A percentile compares a stretch with the other conserved stretches of the same genome.
phyloP scores from a whole-genome alignment of 1,284 basidiomycete genomes.

The Puccinia sorghi region DNA sequence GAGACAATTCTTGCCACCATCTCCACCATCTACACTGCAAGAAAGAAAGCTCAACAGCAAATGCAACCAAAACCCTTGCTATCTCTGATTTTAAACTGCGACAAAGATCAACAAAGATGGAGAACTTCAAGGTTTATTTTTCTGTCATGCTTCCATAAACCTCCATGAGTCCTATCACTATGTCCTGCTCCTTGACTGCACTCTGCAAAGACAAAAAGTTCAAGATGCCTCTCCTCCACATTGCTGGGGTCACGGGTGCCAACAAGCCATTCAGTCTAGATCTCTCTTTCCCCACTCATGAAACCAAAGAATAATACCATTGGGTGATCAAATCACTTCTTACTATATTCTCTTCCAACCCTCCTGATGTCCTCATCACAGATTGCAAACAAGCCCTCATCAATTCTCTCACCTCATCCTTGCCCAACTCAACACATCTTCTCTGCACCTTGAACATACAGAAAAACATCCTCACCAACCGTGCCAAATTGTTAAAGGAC shows the following conservation, averaged over 20 bases:
- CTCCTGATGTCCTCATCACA: neutral
- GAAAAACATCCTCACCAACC: neutral
- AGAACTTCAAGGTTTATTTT: neutral
- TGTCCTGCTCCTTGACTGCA: neutral
- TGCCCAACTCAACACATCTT: neutral
- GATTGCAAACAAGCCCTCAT: neutral
- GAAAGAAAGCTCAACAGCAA: slow-evolving; percentile 16
- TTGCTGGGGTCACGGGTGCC: neutral
- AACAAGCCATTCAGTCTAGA: neutral
- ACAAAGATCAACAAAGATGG: slow-evolving; percentile 4
- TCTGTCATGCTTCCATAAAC: neutral
- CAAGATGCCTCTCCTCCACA: slow-evolving; percentile 10
- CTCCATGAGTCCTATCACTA: neutral
- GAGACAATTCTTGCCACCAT: neutral
- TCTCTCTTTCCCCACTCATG: neutral
- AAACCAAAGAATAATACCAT: neutral
- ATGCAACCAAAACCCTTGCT: neutral
- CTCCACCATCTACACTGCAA: neutral
- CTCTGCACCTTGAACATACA: slow-evolving; percentile 2
- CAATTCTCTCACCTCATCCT: neutral
- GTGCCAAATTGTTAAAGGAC: neutral
- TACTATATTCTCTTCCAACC: neutral
- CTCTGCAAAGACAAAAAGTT: slow-evolving; percentile 18
- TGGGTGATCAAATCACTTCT: neutral
- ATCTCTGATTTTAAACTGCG: neutral